phyloP scores from a whole-genome alignment of 2,329 filamentous ascomycete species.

The Microsporum ferrugineum region DNA sequence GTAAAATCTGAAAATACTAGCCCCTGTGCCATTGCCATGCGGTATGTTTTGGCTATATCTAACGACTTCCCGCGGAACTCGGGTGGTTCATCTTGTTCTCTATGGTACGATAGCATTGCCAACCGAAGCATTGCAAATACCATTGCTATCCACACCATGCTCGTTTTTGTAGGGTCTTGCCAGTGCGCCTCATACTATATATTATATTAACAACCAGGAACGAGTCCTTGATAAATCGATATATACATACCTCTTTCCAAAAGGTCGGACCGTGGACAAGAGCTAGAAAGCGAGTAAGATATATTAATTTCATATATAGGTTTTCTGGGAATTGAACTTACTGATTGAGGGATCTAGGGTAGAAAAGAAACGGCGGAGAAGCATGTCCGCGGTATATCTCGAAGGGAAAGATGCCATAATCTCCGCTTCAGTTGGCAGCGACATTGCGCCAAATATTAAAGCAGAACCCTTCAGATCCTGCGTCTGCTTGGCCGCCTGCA shows the following conservation, averaged over 20 bases:
- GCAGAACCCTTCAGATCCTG: slow-evolving; percentile 53
- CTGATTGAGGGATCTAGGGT: slow-evolving; percentile 55
- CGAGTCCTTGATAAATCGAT: background rate
- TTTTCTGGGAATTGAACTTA: slow-evolving; percentile 29
- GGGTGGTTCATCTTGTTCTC: slow-evolving; percentile 51
- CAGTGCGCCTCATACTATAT: slow-evolving; percentile 51
- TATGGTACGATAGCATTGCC: slow-evolving; percentile 50
- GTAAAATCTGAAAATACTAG: slow-evolving; percentile 53
- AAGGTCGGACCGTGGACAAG: slow-evolving; percentile 79
- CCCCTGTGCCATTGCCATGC: slow-evolving; percentile 51
- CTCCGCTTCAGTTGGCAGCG: slow-evolving; percentile 61
- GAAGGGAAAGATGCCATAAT: slow-evolving; percentile 68
- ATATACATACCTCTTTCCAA: slow-evolving; percentile 50
- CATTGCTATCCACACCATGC: slow-evolving; percentile 51
- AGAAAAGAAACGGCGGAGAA: slow-evolving; percentile 85
- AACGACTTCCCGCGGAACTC: slow-evolving; percentile 49
- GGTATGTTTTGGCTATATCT: slow-evolving; percentile 35
- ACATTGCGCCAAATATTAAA: slow-evolving; percentile 63
- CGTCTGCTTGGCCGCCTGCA: slow-evolving; percentile 53
- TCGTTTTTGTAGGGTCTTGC: slow-evolving; percentile 46
- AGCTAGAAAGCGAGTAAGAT: slow-evolving; percentile 30
- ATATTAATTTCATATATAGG: background rate
- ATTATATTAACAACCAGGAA: background rate
- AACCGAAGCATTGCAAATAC: slow-evolving; percentile 55
- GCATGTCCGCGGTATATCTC: slow-evolving; percentile 68